Conservation (phyloP, 2,329 filamentous ascomycete species). For the Daldinia sp. region DNA sequence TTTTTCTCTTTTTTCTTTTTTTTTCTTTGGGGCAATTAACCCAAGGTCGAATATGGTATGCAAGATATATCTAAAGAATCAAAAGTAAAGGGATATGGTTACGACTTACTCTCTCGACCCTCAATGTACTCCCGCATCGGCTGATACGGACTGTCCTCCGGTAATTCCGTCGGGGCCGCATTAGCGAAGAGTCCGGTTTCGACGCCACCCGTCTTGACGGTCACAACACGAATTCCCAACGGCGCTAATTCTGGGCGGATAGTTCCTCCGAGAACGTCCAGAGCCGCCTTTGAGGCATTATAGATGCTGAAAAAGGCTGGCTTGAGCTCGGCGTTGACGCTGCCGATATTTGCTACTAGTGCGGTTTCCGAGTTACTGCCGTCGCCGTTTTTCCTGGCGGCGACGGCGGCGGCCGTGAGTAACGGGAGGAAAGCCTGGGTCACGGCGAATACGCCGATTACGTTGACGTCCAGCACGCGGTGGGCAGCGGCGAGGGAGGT, state of each 20-base stretch:
- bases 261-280: constrained; percentile 35
- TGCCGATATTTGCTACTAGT: constrained; percentile 39
- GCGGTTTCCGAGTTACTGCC: not conserved
- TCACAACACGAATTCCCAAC: constrained; percentile 40
- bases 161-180: constrained; percentile 33
- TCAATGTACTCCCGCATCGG: constrained; percentile 37
- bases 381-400: not conserved
- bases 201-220: constrained; percentile 40
- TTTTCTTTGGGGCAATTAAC: too few relatives aligned
- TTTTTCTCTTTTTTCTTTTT: too few relatives aligned
- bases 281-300: constrained; percentile 43
- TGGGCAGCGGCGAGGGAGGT: constrained; percentile 27
- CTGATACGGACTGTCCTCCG: constrained; percentile 37
- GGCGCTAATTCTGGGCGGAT: constrained; percentile 41
- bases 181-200: constrained; percentile 36
- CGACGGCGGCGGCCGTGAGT: constrained; percentile 11
- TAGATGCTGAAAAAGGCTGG: constrained; percentile 39
- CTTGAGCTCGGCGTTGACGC: constrained; percentile 34
- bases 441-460: constrained; percentile 34
- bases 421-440: constrained; percentile 36
- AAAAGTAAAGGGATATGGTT: too few relatives aligned
- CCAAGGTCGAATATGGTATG: too few relatives aligned
- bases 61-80: too few relatives aligned
- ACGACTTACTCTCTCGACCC: constrained; percentile 5
- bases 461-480: constrained; percentile 36